Evolutionary conservation across 352 stramenopile species (phyloP), one percentile per base, ranked within the genome.

Genomic region (Nothophytophthora sp.): DNA sequence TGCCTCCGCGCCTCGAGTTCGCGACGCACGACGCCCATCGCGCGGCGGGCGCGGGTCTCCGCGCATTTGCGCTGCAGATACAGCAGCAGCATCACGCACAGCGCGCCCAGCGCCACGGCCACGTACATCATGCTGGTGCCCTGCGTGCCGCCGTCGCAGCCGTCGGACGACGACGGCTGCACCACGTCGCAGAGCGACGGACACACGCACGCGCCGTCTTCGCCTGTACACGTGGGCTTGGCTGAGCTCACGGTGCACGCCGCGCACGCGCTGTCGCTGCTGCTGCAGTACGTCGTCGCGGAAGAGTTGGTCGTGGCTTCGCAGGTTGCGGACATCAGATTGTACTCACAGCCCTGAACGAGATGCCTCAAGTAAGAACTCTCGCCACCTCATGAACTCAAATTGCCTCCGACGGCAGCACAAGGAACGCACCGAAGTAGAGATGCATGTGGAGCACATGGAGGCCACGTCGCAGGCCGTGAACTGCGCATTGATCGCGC

Each of bases 381-480:
- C 88, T 97, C 32, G n/a, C 23, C 59, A 28, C 48, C 24, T 24
- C 13, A n/a, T n/a, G n/a, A n/a, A 34, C 18, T 52, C 34, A 10
- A 34, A n/a, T n/a, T n/a, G n/a, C n/a, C n/a, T n/a, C n/a, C n/a
- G n/a, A n/a, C n/a, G n/a, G n/a, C n/a, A n/a, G n/a, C n/a, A n/a
- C n/a, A n/a, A n/a, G 2, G 16, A 13, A 58, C 47, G 19, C 50
- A 68, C 68, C 37, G 52, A 63, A 4, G 66, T 57, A 16, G 28
- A 45, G 12, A 82, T 29, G 54, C 76, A 87, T 18, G 45, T 45
- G 22, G 45, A 25, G 47, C 76, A 87, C 44, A 77, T 70, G 16
- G 40, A 24, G 15, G 60, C 56, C 24, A 77, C 55, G 33, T 83
- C 59, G 56, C 76, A 87, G 9, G 54, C 16, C 43, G 81, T 50